phyloP scores from a whole-genome alignment of 495 filamentous ascomycete species.

The Extremus antarcticus region DNA sequence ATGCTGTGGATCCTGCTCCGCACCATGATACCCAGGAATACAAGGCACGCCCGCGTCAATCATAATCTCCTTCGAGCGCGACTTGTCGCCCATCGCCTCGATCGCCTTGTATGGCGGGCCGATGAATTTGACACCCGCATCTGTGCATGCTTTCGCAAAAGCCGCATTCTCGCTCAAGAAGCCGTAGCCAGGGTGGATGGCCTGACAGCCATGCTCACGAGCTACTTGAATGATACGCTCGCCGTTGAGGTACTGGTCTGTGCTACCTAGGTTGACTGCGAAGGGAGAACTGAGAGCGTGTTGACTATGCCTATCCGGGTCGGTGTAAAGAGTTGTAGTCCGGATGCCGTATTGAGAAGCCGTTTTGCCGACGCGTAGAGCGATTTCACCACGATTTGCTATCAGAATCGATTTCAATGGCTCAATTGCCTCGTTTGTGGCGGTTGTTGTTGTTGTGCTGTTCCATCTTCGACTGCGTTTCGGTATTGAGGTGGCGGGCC shows the following conservation, averaged over 20 bases:
- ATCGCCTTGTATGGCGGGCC: slow-evolving; percentile 88
- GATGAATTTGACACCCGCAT: slow-evolving; percentile 89
- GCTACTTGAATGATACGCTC: slow-evolving; percentile 83
- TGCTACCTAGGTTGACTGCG: slow-evolving; percentile 68
- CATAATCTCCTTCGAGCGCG: slow-evolving; percentile 90
- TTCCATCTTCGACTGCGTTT: slow-evolving; percentile 11
- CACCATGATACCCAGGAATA: slow-evolving; percentile 90
- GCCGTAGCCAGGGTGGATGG: slow-evolving; percentile 92
- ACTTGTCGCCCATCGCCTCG: slow-evolving; percentile 96
- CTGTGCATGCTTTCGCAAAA: slow-evolving; percentile 80
- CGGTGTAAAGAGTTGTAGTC: slow-evolving; percentile 90
- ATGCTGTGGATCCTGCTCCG: slow-evolving; percentile 63
- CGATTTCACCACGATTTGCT: slow-evolving; percentile 95
- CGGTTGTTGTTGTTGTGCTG: slow-evolving; percentile 4
- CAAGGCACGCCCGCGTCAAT: slow-evolving; percentile 83
- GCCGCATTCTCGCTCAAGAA: slow-evolving; percentile 87
- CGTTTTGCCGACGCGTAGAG: slow-evolving; percentile 78
- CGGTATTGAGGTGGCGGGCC: not conserved
- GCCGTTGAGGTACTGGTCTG: slow-evolving; percentile 81
- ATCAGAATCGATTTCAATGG: slow-evolving; percentile 70
- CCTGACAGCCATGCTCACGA: slow-evolving; percentile 71
- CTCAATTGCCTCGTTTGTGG: not conserved
- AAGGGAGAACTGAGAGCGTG: slow-evolving; percentile 79
- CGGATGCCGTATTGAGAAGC: slow-evolving; percentile 80
- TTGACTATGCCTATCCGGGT: slow-evolving; percentile 75